Evolutionary conservation across 306 rosid genomes (phyloP).

Genomic region (Gynostemma pentaphyllum): DNA sequence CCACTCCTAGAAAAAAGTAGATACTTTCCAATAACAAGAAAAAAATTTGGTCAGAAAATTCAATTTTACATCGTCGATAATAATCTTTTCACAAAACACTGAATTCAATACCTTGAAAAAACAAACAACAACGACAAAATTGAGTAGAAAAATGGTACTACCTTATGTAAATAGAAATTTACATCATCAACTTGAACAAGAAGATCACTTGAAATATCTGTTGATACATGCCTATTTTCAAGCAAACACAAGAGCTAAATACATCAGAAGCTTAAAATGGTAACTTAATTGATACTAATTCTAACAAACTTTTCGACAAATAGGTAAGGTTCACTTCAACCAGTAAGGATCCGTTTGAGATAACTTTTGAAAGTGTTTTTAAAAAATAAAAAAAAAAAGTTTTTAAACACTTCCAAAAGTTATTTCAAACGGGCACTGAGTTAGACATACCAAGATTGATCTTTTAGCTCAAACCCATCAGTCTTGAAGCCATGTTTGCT

Average conservation of each 20-base stretch:
- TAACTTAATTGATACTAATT: neutral
- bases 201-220: conserved; percentile 88
- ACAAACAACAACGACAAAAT: neutral
- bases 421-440: no score
- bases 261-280: neutral
- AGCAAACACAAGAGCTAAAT: neutral
- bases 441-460: conserved; percentile 58
- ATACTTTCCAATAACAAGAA: conserved; percentile 36
- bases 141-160: conserved; percentile 14
- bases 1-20: conserved; percentile 88
- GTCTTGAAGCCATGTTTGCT: conserved; percentile 60
- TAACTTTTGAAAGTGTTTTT: no score
- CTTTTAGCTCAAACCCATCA: conserved; percentile 79
- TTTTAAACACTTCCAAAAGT: no score
- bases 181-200: conserved; percentile 62
- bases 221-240: conserved; percentile 62
- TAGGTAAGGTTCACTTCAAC: neutral
- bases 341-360: neutral
- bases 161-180: conserved; percentile 81
- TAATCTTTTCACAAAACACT: neutral
- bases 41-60: neutral
- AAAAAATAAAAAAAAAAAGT: no score
- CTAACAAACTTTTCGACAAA: neutral
- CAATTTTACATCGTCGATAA: neutral
- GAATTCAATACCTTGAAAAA: neutral